Evolutionary conservation across 495 filamentous ascomycete species (phyloP), one percentile per base, ranked within the genome.

Genomic region (Sphaerosporella brunnea): DNA sequence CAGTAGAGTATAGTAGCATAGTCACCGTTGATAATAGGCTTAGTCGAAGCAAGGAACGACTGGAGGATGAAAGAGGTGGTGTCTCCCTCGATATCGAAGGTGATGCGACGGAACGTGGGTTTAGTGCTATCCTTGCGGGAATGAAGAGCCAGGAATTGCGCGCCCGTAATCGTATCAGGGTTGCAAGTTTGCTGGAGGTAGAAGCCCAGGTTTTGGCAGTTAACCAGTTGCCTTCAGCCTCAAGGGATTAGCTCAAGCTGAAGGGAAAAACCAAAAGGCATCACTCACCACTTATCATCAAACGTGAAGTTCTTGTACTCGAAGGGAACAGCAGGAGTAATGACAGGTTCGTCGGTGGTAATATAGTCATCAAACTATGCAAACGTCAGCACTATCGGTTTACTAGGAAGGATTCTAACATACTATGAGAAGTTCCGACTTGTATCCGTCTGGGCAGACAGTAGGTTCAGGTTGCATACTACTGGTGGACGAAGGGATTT

Each of bases 301-400:
- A 46, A 36, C 1, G 43, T 46, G 24, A 46, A 46, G 18, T 21
- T 35, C 43, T 46, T 46, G 30, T 46, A 46, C 1, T 11, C 9
- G 30, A 46, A 46, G 1, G 43, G 30, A 8, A 13, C 19, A 5
- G 19, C 1, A 2, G 43, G 43, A 10, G 25, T 34, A 16, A 46
- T 21, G 10, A 46, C 43, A 4, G 43, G 30, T 16, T 34, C 30
- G 8, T 11, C 10, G 20, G 24, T 46, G 9, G 25, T 35, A n/a
- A 21, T 21, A 20, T 34, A 46, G 24, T 46, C 43, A 46, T 46
- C 43, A 20, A 46, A 46, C 43, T 46, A 25, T 25, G 26, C 40
- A 24, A 26, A 44, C 4, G 19, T 39, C 18, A 23, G 19, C 20
- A 16, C 18, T 19, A 21, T 7, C 36, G 36, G 8, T 16, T 8